Evolutionary conservation across 106 monocot species (phyloP), one percentile per base, ranked within the genome.

Genomic region (Gastrodia elata): DNA sequence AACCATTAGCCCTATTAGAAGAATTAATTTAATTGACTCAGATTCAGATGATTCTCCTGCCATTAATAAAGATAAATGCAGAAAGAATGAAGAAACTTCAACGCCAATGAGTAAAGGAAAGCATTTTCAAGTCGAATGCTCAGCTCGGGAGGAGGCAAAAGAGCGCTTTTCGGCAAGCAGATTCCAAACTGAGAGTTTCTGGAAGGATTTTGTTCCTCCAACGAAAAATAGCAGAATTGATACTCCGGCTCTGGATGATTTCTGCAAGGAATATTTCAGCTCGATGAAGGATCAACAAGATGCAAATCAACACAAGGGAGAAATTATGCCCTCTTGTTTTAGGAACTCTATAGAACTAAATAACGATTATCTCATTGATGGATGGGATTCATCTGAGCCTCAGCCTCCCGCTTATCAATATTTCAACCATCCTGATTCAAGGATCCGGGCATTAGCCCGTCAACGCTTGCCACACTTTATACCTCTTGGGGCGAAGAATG

Each of bases 231-330:
- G 35, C 39, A 86, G 74, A 64, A 57, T 91, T 41, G 75, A 79
- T 25, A 98, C 98, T 59, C 98, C 91, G 57, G 98, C 87, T 65
- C 67, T 93, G 16, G 91, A 98, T 77, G 83, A 87, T 74, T 93
- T 88, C 70, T 98, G 98, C 75, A 74, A 91, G 38, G 98, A 98
- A 27, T 93, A 93, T 80, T 91, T 91, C 78, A 83, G 71, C 2
- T 80, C 83, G 20, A 13, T 9, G 6, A 80, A 88, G 38, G 72
- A 74, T 49, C 39, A 61, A n/a, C n/a, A n/a, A 58, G 73, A 44
- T 24, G 22, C 42, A 4, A 41, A 61, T 48, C 82, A 73, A 48
- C 32, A 44, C n/a, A 64, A 57, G 68, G 74, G 80, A 65, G 75
- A 68, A 39, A 30, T 33, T 27, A 39, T 6, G 1, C 14, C 38